Base-by-base conservation (phyloP, 768 basidiomycete genomes). In the Brasilioporus rufonigricans region DNA sequence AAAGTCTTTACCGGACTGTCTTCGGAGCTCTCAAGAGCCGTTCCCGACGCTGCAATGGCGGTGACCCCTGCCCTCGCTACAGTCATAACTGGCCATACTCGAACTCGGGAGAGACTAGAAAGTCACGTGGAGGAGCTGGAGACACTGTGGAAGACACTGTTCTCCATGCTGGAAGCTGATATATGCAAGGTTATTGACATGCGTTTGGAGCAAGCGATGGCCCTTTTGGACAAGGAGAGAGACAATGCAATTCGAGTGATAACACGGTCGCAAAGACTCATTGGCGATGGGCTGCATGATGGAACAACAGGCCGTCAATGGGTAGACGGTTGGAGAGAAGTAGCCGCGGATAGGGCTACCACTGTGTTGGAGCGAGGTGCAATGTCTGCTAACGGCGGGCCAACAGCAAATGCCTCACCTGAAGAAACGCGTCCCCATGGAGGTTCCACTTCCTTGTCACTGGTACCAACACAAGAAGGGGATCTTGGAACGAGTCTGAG, bases 1-100 rank as follows among this genome's bases (percentile, higher is more conserved):
- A 72, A 76, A 55, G 78, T 77, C 3, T 83, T 79, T 55, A 79
- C 74, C 3, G 75, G 78, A 32, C 69, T 84, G 45, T 80, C 80
- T 9, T 66, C 75, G 36, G 73, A 77, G 16, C 70, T 83, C 29
- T 75, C 79, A 14, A 74, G 72, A 56, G 72, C 78, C 36, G 77
- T 78, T 32, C 61, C 71, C 5, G 67, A 73, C 5, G 74, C 76
- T n/a, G 74, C 76, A 18, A 69, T 68, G 53, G 66, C 73, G 12
- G 73, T 82, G 27, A 72, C 74, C 4, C 76, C 81, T 19, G 68
- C 77, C 33, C 73, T 83, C 23, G 75, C 78, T 21, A 74, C 76
- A 35, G 73, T 81, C 24, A 68, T 76, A 54, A 64, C 70, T 36
- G 72, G 67, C 31, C 78, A 80, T 51, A 71, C 71, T 40, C 72